These are phyloP conservation scores for Dunaliella primolecta DNA, from an alignment of 139 green algal species.

Conservation along the genomic window DNA sequence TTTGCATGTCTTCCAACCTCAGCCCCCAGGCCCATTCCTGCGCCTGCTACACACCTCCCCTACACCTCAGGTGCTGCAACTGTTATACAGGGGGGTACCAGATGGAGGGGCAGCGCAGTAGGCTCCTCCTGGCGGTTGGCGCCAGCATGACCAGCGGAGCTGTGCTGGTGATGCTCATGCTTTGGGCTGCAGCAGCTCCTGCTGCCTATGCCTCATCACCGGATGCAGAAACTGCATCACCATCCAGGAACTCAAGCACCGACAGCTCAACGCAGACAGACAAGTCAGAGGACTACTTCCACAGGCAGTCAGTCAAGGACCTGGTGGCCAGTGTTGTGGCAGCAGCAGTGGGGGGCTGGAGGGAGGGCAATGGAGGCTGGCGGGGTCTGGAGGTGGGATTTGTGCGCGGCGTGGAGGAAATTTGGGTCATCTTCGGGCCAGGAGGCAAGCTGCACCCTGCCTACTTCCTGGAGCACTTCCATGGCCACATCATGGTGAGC, in stretches of 20 bases:
- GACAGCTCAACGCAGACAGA: neutral
- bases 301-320: neutral
- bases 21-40: too few relatives aligned
- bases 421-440: conserved; percentile 70
- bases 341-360: neutral
- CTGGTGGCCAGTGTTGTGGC: neutral
- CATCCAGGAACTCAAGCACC: too few relatives aligned
- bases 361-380: neutral
- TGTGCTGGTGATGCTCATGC: neutral
- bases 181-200: neutral
- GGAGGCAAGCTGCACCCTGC: conserved; percentile 76
- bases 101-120: too few relatives aligned
- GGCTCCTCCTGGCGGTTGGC: too few relatives aligned
- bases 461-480: conserved; percentile 71
- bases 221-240: too few relatives aligned
- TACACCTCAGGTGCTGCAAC: too few relatives aligned
- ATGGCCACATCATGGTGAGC: conserved; percentile 62
- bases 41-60: too few relatives aligned
- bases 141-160: too few relatives aligned
- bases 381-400: neutral
- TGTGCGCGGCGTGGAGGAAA: conserved; percentile 27
- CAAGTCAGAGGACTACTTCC: neutral
- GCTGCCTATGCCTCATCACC: too few relatives aligned
- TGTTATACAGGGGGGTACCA: too few relatives aligned
- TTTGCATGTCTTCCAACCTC: too few relatives aligned